Percentiles rank a stretch among this genome's conserved stretches.
Evolutionary conservation across 331 rosid species (phyloP).

Genomic region (Rhamnella rubrinervis): DNA sequence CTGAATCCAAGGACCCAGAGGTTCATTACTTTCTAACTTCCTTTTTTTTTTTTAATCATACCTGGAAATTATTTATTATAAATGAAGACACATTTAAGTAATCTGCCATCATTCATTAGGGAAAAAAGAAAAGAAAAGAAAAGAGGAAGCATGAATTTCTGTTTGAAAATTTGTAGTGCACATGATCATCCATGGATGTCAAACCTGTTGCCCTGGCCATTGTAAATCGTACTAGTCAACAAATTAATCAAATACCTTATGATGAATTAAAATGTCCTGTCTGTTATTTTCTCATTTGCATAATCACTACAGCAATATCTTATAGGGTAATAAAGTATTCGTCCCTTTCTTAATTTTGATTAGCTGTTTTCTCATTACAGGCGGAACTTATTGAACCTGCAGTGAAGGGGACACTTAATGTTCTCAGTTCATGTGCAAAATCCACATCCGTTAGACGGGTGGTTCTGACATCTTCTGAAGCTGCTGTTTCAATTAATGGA

Average conservation of each 20-base stretch:
- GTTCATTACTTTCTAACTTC: constrained; percentile 23
- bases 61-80: background rate
- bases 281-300: too few relatives aligned
- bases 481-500: constrained; percentile 54
- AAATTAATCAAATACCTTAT: too few relatives aligned
- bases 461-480: constrained; percentile 61
- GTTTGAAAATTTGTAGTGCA: too few relatives aligned
- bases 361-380: constrained; percentile 28
- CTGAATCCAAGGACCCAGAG: constrained; percentile 51
- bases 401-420: constrained; percentile 57
- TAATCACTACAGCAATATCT: too few relatives aligned
- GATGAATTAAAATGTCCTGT: too few relatives aligned
- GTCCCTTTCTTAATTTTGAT: background rate
- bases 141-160: too few relatives aligned
- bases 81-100: too few relatives aligned
- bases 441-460: constrained; percentile 47
- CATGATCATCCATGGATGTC: too few relatives aligned
- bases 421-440: constrained; percentile 48
- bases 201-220: too few relatives aligned
- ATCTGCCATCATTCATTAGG: too few relatives aligned
- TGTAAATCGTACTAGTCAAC: too few relatives aligned
- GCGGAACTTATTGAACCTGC: constrained; percentile 58
- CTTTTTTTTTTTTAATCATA: background rate
- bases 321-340: background rate
- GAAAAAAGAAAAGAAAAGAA: too few relatives aligned